phyloP scores from a whole-genome alignment of 306 rosid genomes.

The Begonia fuchsioides region DNA sequence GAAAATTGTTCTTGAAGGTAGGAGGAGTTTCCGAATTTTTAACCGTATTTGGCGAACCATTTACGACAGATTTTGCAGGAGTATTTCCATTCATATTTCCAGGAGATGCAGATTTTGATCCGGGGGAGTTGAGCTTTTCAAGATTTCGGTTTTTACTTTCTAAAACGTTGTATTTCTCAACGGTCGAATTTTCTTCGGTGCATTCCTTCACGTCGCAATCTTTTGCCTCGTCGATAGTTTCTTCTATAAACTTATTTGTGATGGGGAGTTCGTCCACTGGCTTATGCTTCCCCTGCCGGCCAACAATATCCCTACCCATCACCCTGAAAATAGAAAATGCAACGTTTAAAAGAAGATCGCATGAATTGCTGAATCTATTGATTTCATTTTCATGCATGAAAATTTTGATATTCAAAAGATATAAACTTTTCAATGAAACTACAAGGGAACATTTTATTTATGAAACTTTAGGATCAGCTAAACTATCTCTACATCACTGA shows the following conservation, averaged over 20 bases:
- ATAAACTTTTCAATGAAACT: no score
- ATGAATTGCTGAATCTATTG: no score
- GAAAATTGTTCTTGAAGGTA: conserved; percentile 32
- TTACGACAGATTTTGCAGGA: conserved; percentile 14
- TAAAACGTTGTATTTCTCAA: conserved; percentile 30
- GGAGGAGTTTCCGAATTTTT: conserved; percentile 33
- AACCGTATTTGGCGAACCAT: conserved; percentile 27
- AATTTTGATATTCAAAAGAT: no score
- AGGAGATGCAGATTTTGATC: conserved; percentile 23
- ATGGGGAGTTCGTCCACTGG: conserved; percentile 31
- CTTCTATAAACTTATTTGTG: conserved; percentile 51
- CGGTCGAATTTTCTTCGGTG: conserved; percentile 25
- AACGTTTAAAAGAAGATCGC: no score
- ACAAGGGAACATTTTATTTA: no score
- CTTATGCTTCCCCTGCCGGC: conserved; percentile 32
- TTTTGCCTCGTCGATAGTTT: conserved; percentile 30
- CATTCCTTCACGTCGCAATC: conserved; percentile 49
- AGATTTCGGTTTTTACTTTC: conserved; percentile 29
- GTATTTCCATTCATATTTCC: conserved; percentile 36
- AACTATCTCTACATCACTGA: no score
- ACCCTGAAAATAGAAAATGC: conserved; percentile 26
- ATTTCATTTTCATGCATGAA: no score
- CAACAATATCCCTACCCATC: conserved; percentile 85
- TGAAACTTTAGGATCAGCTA: no score
- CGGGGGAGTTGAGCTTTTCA: conserved; percentile 31